A percentile compares a stretch with the other conserved stretches of the same genome.
Conservation (phyloP, 2,329 filamentous ascomycete species). For the Aspergillus fijiensis region DNA sequence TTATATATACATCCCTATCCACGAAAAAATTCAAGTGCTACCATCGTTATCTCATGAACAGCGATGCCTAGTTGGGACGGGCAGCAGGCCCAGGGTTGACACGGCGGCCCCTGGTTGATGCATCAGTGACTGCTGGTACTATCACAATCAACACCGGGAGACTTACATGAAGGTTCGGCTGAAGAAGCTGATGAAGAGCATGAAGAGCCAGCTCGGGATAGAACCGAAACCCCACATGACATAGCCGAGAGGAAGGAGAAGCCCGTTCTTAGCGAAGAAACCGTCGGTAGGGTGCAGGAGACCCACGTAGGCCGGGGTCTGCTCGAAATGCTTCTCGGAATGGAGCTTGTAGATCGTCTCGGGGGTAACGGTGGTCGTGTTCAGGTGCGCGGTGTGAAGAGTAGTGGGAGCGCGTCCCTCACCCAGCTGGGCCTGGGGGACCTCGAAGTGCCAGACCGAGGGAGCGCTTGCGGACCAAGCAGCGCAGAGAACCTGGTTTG, state of each 20-base stretch:
- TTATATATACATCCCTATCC: conserved; percentile 39
- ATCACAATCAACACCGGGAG: neutral
- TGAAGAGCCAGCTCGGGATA: conserved; percentile 64
- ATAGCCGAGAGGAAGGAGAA: conserved; percentile 58
- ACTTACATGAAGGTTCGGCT: conserved; percentile 63
- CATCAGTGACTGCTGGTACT: conserved; percentile 12
- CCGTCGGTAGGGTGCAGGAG: conserved; percentile 63
- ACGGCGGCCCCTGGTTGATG: conserved; percentile 27
- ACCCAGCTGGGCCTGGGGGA: conserved; percentile 54
- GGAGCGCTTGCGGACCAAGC: conserved; percentile 59
- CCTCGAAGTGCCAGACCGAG: conserved; percentile 56
- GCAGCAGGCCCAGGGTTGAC: conserved; percentile 19
- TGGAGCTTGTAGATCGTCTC: conserved; percentile 58
- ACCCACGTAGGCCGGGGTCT: conserved; percentile 56
- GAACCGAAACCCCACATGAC: conserved; percentile 56
- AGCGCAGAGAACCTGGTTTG: conserved; percentile 59
- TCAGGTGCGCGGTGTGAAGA: conserved; percentile 56
- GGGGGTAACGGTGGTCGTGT: conserved; percentile 58
- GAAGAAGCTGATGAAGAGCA: conserved; percentile 62
- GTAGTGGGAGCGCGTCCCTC: conserved; percentile 55
- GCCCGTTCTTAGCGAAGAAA: conserved; percentile 51
- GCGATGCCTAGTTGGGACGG: conserved; percentile 21
- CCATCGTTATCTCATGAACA: conserved; percentile 11
- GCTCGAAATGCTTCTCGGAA: conserved; percentile 56
- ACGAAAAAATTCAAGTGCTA: conserved; percentile 14